Conservation (phyloP, 106 monocot species). For the Phalaenopsis aphrodite region DNA sequence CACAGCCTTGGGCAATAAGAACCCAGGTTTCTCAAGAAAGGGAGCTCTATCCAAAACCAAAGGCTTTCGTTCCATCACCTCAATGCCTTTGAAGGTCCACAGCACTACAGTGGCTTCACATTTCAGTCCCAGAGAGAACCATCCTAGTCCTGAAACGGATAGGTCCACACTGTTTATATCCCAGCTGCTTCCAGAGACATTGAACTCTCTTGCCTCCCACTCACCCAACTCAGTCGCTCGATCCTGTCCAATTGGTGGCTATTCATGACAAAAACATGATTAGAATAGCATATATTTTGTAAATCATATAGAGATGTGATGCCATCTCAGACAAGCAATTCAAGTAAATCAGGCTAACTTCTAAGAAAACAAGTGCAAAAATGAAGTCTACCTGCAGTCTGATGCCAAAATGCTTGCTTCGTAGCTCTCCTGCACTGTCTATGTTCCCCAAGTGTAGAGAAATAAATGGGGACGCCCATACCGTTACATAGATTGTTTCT, state of each 20-base stretch:
- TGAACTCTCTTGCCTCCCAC: conserved; percentile 55
- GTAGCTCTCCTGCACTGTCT: conserved; percentile 69
- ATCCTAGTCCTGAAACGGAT: conserved; percentile 72
- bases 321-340: background rate
- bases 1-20: conserved; percentile 73
- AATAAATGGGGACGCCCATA: conserved; percentile 78
- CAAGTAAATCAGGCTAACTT: background rate
- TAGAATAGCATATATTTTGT: background rate
- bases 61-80: conserved; percentile 66
- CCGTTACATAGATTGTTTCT: conserved; percentile 73
- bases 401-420: conserved; percentile 68
- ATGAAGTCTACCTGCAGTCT: conserved; percentile 64
- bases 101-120: conserved; percentile 69
- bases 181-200: conserved; percentile 80
- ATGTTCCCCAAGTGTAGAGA: conserved; percentile 93
- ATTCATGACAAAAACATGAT: background rate
- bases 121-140: conserved; percentile 89
- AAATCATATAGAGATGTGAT: background rate
- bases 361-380: background rate
- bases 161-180: conserved; percentile 76
- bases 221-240: conserved; percentile 60
- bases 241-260: conserved; percentile 79
- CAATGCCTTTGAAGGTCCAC: conserved; percentile 81
- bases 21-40: conserved; percentile 78
- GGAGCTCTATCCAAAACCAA: conserved; percentile 74